Base-by-base conservation (phyloP, 2,329 filamentous ascomycete species). In the Alternaria metachromatica region DNA sequence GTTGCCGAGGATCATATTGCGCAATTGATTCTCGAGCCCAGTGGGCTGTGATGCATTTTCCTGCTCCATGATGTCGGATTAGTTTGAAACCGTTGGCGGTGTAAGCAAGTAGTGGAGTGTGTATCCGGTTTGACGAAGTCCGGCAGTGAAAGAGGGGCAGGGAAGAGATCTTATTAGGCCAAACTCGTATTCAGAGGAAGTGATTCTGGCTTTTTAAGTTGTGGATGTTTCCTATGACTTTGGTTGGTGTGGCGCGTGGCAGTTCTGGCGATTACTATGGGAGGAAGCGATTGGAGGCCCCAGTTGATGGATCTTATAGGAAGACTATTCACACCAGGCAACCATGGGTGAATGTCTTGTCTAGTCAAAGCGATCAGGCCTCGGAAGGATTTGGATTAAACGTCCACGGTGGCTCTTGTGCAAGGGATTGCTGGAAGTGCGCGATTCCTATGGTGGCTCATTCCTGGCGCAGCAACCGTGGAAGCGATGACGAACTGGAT, bases 1-100 rank as follows among this genome's bases (percentile, higher is more conserved):
- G 72, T 88, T 87, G 65, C 81, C 84, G 54, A 91, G 81, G 28
- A 89, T 89, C 76, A 92, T 84, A 63, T 81, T 83, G 49, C 88
- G 85, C 43, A 91, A 79, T 57, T 85, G 87, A 54, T 86, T 82
- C 72, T 91, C 89, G 53, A 80, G 66, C 23, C 64, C 71, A 26
- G 41, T 63, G 20, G 60, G 56, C 21, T 64, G 51, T 51, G 63
- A 28, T 28, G 65, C 48, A 53, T 57, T 33, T 28, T 58, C 30
- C 48, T 64, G 65, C 23, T 66, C 68, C 74, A 75, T 77, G 57
- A 48, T 60, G 62, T 50, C n/a, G 50, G 28, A 30, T 65, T 46
- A 54, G 60, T 37, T 6, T 18, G 30, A 37, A 41, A 1, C 5
- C 20, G 18, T 23, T 53, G 15, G 49, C 49, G 49, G 3, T 25